Percentiles rank a stretch among this genome's conserved stretches.
Conservation (phyloP, 192 early-diverging fungal genomes). For the Umbelopsis vinacea region DNA sequence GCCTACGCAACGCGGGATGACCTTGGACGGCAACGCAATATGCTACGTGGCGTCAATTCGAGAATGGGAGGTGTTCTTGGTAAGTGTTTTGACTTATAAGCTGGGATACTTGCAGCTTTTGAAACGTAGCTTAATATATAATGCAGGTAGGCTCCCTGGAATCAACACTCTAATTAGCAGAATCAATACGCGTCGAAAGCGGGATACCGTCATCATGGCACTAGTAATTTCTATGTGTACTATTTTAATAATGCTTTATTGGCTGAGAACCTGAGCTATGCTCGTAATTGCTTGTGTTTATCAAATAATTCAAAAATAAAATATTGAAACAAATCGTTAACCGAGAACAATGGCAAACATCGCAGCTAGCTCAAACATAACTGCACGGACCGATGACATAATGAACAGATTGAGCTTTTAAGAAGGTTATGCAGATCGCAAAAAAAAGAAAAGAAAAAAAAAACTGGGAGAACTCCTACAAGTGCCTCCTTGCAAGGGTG, state of each 20-base stretch:
- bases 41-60: conserved; percentile 56
- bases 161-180: conserved; percentile 72
- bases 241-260: conserved; percentile 46
- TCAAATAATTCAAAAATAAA: conserved; percentile 9
- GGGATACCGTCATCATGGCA: conserved; percentile 76
- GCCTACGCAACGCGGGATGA: conserved; percentile 72
- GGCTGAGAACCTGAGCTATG: conserved; percentile 32
- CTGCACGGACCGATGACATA: conserved; percentile 1
- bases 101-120: neutral
- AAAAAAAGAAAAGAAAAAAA: neutral
- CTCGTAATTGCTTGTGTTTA: neutral
- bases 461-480: neutral
- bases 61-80: conserved; percentile 60
- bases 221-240: conserved; percentile 66
- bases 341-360: neutral
- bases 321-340: neutral
- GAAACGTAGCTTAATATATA: conserved; percentile 3
- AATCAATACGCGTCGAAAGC: conserved; percentile 67
- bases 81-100: conserved; percentile 30
- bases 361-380: neutral
- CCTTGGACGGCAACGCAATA: conserved; percentile 63
- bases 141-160: conserved; percentile 60
- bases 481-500: conserved; percentile 3
- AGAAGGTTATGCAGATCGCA: conserved; percentile 5
- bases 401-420: neutral